Conservation (phyloP, 129 eudicot species). For the Helianthus annuus region HanXRQr2.0-SUNRISE NC_035441.2:160862643-160863142, state of each 20-base stretch:
- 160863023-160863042: constrained; percentile 53
- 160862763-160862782: not conserved
- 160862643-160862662: too few species aligned
- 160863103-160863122: constrained; percentile 6
- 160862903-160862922: not conserved
- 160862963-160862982: constrained; percentile 26
- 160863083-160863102: not conserved
- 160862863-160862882: not conserved
- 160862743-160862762: not conserved
- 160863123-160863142: constrained; percentile 9
- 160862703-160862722: not conserved
- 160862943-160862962: constrained; percentile 13
- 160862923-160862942: not conserved
- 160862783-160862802: not conserved
- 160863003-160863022: constrained; percentile 72
- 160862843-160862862: not conserved
- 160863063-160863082: constrained; percentile 15
- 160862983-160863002: constrained; percentile 91
- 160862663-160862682: not conserved
- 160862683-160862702: not conserved
- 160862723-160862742: not conserved
- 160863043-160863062: constrained; percentile 73
- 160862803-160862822: not conserved
- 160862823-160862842: not conserved
- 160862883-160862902: not conserved